Conservation (phyloP, 2,329 filamentous ascomycete species). For the Drechslerella dactyloides region DNA sequence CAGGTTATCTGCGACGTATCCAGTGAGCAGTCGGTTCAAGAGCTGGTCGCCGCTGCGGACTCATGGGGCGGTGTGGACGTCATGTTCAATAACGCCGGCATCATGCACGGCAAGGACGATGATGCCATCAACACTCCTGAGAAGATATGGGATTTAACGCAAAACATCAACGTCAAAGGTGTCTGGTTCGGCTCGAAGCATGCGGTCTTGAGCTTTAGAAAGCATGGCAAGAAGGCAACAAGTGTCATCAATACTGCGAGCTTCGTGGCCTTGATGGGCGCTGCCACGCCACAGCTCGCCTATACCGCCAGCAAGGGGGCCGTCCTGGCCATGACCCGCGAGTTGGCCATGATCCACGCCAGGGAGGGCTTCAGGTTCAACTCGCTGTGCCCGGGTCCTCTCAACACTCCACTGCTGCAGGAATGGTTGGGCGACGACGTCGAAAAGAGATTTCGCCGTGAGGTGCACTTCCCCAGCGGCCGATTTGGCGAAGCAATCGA, state of each 20-base stretch:
- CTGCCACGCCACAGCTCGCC: constrained; percentile 85
- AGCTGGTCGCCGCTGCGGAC: constrained; percentile 76
- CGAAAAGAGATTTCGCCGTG: constrained; percentile 78
- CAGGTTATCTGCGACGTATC: constrained; percentile 73
- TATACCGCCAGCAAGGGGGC: constrained; percentile 96
- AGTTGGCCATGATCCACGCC: constrained; percentile 89
- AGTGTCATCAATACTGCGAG: constrained; percentile 93
- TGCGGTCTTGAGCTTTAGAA: constrained; percentile 79
- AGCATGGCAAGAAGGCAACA: constrained; percentile 76
- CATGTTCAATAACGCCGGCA: constrained; percentile 97
- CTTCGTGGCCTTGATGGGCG: constrained; percentile 84
- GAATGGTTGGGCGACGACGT: constrained; percentile 90
- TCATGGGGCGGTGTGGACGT: constrained; percentile 86
- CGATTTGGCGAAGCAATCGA: constrained; percentile 93
- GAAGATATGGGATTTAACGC: constrained; percentile 91
- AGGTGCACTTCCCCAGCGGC: constrained; percentile 86
- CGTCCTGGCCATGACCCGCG: constrained; percentile 85
- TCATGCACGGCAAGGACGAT: constrained; percentile 86
- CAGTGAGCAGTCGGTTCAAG: constrained; percentile 78
- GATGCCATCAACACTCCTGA: constrained; percentile 84
- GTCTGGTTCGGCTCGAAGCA: constrained; percentile 98
- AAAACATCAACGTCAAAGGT: constrained; percentile 94
- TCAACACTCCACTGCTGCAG: constrained; percentile 90
- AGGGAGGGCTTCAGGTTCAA: constrained; percentile 91
- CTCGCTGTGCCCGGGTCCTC: constrained; percentile 82